Base-by-base conservation (phyloP, 2,329 filamentous ascomycete genomes). In the Chalaropsis ovoidea region DNA sequence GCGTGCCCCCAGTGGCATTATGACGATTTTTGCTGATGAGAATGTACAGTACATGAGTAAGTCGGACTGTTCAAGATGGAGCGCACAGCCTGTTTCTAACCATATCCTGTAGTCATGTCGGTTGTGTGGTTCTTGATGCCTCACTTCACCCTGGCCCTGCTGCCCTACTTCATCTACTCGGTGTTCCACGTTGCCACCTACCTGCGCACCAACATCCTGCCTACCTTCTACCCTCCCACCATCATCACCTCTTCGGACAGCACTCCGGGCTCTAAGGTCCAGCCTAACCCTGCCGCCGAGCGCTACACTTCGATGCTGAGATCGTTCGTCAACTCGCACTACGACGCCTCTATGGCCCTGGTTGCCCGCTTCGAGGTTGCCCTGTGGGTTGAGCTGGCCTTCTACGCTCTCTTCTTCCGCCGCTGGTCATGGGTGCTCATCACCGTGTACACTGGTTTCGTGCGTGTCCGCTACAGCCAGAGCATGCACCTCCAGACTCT, bases 181-280 rank as follows among this genome's bases (percentile, higher is more conserved):
- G 78, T 97, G 77, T 99, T 99, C 86, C 94, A 99, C 79, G 91
- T 97, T 71, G 90, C 92, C 68, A 97, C 94, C 70, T 99, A 99
- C 79, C 89, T 89, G 70, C 91, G 94, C 76, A 88, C 89, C 75
- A 95, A 95, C 79, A 78, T 99, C 70, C 88, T 99, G 72, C 94
- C 94, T 68, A 90, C 89, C 69, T 74, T 99, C 72, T 82, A 88
- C 72, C 89, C 91, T 17, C 82, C 86, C 67, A 79, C 81, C 70
- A 75, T 79, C 69, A 72, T 79, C 43, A 76, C 82, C 43, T 74
- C 83, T 15, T 76, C 82, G 47, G 80, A 82, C 52, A 79, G 81
- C 63, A 77, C 81, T 64, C 81, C 84, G 67, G 77, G 80, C 19
- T 79, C 77, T 69, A 79, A 81, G 68, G 78, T 80, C 42, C 81